phyloP scores from a whole-genome alignment of 176 grass and related monocot genomes.

The Triticum aestivum region IWGSC_CS_RefSeq_v2.1 NC_057804.1:127769715-127770214 shows the following conservation, averaged over 20 bases:
- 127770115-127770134: neutral
- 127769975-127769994: neutral
- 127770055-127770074: neutral
- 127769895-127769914: neutral
- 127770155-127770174: neutral
- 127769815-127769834: neutral
- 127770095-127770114: neutral
- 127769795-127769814: slow-evolving; percentile 10
- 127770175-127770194: neutral
- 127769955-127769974: neutral
- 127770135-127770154: neutral
- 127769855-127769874: neutral
- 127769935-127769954: neutral
- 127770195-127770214: neutral
- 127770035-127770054: neutral
- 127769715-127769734: slow-evolving; percentile 68
- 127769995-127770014: slow-evolving; percentile 1
- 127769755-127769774: slow-evolving; percentile 7
- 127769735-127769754: slow-evolving; percentile 48
- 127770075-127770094: neutral
- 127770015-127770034: neutral
- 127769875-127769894: neutral
- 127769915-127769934: neutral
- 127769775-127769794: neutral
- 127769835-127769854: neutral